Evolutionary conservation across 148 eudicot species (phyloP).

Genomic region (Rhododendron williamsianum): DNA sequence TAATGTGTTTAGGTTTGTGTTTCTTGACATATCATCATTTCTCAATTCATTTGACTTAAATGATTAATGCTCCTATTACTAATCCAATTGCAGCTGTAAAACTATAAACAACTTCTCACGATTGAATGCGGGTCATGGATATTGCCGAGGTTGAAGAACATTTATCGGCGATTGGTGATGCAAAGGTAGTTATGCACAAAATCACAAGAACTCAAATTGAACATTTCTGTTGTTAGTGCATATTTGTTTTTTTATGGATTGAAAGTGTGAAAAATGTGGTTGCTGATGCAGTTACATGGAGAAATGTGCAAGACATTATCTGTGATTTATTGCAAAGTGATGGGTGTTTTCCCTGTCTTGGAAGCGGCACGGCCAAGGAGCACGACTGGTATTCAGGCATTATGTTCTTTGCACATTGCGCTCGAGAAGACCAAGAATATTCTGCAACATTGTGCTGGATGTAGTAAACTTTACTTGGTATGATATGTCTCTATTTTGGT

Average conservation of each 20-base stretch:
- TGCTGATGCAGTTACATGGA: slow-evolving; percentile 77
- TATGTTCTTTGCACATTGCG: slow-evolving; percentile 85
- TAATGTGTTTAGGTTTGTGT: neutral
- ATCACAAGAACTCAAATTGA: neutral
- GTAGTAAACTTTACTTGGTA: slow-evolving; percentile 97
- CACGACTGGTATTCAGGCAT: slow-evolving; percentile 90
- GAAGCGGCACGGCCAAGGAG: slow-evolving; percentile 87
- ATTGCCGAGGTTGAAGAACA: slow-evolving; percentile 65
- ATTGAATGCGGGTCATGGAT: slow-evolving; percentile 43
- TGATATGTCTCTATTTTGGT: slow-evolving; percentile 6
- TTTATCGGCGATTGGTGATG: slow-evolving; percentile 63
- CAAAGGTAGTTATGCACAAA: slow-evolving; percentile 52
- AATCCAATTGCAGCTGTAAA: neutral
- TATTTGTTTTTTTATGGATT: neutral
- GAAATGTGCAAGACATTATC: slow-evolving; percentile 76
- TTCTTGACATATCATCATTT: neutral
- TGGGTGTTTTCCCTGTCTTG: slow-evolving; percentile 73
- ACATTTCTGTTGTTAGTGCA: neutral
- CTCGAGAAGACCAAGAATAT: slow-evolving; percentile 87
- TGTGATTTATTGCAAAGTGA: slow-evolving; percentile 55
- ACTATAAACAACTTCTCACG: slow-evolving; percentile 8
- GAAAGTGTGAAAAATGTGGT: neutral
- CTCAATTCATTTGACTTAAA: neutral
- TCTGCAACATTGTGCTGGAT: slow-evolving; percentile 85
- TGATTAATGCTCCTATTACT: neutral